phyloP scores from a whole-genome alignment of 1,284 basidiomycete species.

The Leucoagaricus sp. region DNA sequence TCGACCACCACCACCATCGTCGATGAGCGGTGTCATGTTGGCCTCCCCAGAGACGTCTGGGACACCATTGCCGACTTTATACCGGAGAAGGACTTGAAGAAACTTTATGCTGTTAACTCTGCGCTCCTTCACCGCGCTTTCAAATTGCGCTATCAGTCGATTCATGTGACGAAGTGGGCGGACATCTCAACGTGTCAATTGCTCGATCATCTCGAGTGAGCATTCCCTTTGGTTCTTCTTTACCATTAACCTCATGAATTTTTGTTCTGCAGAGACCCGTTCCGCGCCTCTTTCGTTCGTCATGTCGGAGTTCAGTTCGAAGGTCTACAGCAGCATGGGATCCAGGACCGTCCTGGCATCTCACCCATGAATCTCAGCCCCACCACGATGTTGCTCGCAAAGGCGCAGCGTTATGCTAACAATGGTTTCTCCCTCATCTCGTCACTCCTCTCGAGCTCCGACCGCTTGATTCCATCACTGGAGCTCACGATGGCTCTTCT shows the following conservation, averaged over 20 bases:
- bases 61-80: slow-evolving; percentile 8
- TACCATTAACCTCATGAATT: too few relatives aligned
- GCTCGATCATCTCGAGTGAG: slow-evolving; percentile 3
- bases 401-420: neutral
- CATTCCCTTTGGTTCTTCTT: neutral
- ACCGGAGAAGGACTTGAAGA: slow-evolving; percentile 3
- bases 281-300: slow-evolving; percentile 3
- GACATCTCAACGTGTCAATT: neutral
- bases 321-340: neutral
- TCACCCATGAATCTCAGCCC: neutral
- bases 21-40: neutral
- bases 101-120: slow-evolving; percentile 1
- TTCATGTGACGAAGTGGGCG: slow-evolving; percentile 1
- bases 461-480: neutral
- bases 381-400: neutral
- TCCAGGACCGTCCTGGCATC: neutral
- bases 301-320: neutral
- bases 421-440: neutral
- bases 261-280: neutral
- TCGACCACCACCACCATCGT: neutral
- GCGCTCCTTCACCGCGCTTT: slow-evolving; percentile 2
- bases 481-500: neutral
- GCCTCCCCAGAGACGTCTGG: slow-evolving; percentile 7
- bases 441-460: neutral
- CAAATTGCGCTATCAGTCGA: neutral